Base-by-base conservation (phyloP, 177 flowering plant genomes). In the Vitis hybrid region DNA sequence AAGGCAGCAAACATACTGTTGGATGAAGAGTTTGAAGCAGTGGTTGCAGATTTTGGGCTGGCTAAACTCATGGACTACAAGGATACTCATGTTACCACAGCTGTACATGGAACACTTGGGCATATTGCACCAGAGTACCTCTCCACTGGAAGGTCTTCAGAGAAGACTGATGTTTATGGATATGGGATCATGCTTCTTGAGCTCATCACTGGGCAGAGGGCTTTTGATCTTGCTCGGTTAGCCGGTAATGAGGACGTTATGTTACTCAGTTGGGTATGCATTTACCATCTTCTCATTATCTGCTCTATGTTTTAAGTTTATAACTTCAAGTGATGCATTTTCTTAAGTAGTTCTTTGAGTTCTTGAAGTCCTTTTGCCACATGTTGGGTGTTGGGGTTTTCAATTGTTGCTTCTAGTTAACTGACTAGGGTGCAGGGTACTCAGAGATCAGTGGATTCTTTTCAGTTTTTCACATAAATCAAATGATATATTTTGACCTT, bases 41-140 rank as follows among this genome's bases (percentile, higher is more conserved):
- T 89, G 58, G 93, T 87, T 68, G 93, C 91, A 68, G 93, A 89
- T 39, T 89, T 89, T 73, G 94, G 94, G 65, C 77, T 88, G 66
- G 94, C 94, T 51, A 90, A 88, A 75, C 90, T 90, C 63, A 90
- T 90, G 94, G 90, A 88, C 76, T 88, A 87, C 81, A 86, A 88
- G 73, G 92, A 89, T 73, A 89, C 94, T 11, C 94, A 89, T 73
- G 94, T 89, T 12, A 89, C 94, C 1, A 89, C 94, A 50, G 94
- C 94, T 65, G 94, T 89, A 49, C 88, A 90, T 68, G 94, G 94
- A 26, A 89, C 94, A 52, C 85, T 87, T 67, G 93, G 93, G 57
- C 93, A 89, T 72, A 89, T 89, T 67, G 91, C 93, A 12, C 93
- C 93, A 0, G 93, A 89, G 75, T 89, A 89, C 68, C 85, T 89